Evolutionary conservation across 768 basidiomycete genomes (phyloP).

Genomic region (Cantharellus anzutake): DNA sequence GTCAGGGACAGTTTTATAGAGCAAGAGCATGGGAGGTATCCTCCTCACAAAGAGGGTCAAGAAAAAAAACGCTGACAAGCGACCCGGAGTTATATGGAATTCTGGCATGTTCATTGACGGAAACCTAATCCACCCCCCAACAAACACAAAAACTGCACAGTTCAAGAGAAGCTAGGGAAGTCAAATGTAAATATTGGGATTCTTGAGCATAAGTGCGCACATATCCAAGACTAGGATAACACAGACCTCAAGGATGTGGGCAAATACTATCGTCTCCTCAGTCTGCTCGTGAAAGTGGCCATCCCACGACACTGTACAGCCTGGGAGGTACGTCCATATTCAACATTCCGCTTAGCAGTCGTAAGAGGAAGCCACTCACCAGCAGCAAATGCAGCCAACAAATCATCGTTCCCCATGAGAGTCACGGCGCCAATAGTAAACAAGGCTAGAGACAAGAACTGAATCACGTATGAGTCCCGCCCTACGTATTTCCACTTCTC

Average conservation of each 20-base stretch:
- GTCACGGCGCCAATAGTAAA: background rate
- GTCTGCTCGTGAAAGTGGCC: slow-evolving; percentile 1
- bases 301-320: slow-evolving; percentile 1
- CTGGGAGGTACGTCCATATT: background rate
- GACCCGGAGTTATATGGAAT: background rate
- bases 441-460: background rate
- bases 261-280: background rate
- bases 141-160: background rate
- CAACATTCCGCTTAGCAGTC: background rate
- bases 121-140: background rate
- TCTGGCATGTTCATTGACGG: background rate
- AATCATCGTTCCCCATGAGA: background rate
- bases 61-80: background rate
- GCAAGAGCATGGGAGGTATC: background rate
- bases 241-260: background rate
- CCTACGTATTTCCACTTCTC: background rate
- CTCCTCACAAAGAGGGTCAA: background rate
- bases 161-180: background rate
- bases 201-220: background rate
- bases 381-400: background rate
- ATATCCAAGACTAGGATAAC: background rate
- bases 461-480: background rate
- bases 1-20: background rate
- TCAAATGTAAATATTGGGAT: background rate
- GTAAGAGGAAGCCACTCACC: background rate